Base-by-base conservation (phyloP, 1,284 basidiomycete genomes). In the Malassezia slooffiae region DNA sequence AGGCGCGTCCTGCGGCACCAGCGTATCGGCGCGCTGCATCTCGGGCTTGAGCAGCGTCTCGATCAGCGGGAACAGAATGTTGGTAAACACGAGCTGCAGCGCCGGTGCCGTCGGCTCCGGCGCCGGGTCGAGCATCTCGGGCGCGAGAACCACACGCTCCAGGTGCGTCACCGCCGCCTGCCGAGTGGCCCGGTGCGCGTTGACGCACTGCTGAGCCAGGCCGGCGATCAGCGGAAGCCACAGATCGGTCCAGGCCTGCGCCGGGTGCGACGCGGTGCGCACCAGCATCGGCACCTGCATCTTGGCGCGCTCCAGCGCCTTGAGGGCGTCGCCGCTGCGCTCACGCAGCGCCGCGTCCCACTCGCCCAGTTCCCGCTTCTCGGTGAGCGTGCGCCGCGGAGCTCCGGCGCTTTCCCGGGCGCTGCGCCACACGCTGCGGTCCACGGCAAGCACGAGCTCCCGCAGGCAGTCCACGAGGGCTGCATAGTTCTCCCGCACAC, bases 41-140 rank as follows among this genome's bases (percentile, higher is more conserved):
- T 88, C 81, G 3, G 86, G 81, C 66, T 85, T 87, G 50, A 96
- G 74, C 19, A 97, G 75, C 56, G 93, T 88, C 54, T 96, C 89
- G 24, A 96, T 72, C 21, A 95, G 76, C 2, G 90, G 91, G 73
- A 96, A 93, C 21, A 97, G 74, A 35, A 93, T 82, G 19, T 80
- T 77, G 62, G 85, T 82, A 74, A 97, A 96, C 20, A 95, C 78
- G n/a, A 44, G 37, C 16, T 44, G 34, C 22, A 28, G 29, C n/a
- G 42, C 37, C 5, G 27, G 10, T 10, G 22, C 36, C 30, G 29
- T 4, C 2, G 47, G 47, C 62, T 10, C 56, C 74, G 8, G 74
- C 70, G 37, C 75, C 73, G 58, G 78, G 74, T 31, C 48, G 40
- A 81, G 69, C 32, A 87, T 72, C 44, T 85, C 79, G 7, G 83